Conservation (phyloP, 345 rosid genomes). For the Angophora floribunda region DNA sequence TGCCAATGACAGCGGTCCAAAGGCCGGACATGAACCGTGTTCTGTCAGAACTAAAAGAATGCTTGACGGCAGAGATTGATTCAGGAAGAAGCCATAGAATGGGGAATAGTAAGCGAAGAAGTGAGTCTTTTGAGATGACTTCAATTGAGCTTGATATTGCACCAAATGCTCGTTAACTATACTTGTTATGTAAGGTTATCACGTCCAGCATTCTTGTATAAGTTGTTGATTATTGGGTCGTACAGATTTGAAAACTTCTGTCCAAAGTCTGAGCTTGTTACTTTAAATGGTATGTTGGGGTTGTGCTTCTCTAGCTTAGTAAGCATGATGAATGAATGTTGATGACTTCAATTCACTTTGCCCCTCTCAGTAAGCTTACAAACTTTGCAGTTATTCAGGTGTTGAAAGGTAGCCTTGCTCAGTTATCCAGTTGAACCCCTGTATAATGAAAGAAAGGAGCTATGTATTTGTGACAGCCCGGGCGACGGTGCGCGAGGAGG, state of each 20-base stretch:
- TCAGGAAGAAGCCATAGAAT: not conserved
- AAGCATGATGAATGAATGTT: not conserved
- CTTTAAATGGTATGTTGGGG: not conserved
- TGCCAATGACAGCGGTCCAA: constrained; percentile 4
- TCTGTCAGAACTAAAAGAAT: constrained; percentile 25
- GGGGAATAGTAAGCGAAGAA: not conserved
- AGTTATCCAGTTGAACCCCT: not conserved
- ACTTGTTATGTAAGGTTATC: not conserved
- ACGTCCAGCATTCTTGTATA: not conserved
- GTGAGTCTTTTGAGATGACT: not conserved
- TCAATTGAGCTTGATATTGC: not conserved
- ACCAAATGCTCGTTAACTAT: not conserved
- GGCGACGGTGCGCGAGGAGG: too few relatives aligned
- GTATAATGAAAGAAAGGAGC: not conserved
- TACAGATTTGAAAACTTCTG: not conserved
- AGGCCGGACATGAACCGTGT: constrained; percentile 29
- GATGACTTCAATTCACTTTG: not conserved
- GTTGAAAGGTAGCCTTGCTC: too few relatives aligned
- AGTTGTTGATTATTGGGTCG: not conserved
- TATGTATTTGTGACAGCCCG: too few relatives aligned
- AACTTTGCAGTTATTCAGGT: not conserved
- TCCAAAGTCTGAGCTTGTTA: not conserved
- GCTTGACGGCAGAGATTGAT: constrained; percentile 7
- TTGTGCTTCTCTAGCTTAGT: not conserved
- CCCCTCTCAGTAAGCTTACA: not conserved